Conservation (phyloP, 192 early-diverging fungal species). For the Polychytrium aggregatum region DNA sequence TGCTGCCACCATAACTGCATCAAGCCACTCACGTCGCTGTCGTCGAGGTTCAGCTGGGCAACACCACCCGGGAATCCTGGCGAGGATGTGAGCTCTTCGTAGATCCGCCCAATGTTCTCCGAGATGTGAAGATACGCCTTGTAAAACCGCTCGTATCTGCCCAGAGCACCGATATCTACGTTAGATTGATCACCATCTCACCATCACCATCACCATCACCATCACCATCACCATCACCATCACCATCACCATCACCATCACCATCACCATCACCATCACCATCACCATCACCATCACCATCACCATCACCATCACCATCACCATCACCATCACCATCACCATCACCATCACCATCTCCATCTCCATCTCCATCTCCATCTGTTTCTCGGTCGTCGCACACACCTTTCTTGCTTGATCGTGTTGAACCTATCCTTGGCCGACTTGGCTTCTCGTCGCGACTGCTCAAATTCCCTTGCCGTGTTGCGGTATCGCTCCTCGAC, state of each 20-base stretch:
- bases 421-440: conserved; percentile 72
- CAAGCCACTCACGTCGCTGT: conserved; percentile 55
- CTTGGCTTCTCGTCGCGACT: conserved; percentile 67
- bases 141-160: conserved; percentile 64
- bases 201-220: too few relatives aligned
- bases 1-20: conserved; percentile 2
- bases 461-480: conserved; percentile 76
- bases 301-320: too few relatives aligned
- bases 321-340: too few relatives aligned
- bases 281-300: too few relatives aligned
- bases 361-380: too few relatives aligned
- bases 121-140: conserved; percentile 81
- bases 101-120: conserved; percentile 85
- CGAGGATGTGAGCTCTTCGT: conserved; percentile 89
- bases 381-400: too few relatives aligned
- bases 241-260: too few relatives aligned
- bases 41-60: conserved; percentile 86
- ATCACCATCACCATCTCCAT: too few relatives aligned
- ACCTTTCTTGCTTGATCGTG: conserved; percentile 69
- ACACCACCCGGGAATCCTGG: conserved; percentile 86
- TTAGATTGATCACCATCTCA: too few relatives aligned
- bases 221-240: too few relatives aligned
- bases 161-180: not conserved
- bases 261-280: too few relatives aligned
- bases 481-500: conserved; percentile 67